These are phyloP conservation scores for Nicotiana attenuata DNA, from an alignment of 257 asterid genomes.

Conservation along the genomic window DNA sequence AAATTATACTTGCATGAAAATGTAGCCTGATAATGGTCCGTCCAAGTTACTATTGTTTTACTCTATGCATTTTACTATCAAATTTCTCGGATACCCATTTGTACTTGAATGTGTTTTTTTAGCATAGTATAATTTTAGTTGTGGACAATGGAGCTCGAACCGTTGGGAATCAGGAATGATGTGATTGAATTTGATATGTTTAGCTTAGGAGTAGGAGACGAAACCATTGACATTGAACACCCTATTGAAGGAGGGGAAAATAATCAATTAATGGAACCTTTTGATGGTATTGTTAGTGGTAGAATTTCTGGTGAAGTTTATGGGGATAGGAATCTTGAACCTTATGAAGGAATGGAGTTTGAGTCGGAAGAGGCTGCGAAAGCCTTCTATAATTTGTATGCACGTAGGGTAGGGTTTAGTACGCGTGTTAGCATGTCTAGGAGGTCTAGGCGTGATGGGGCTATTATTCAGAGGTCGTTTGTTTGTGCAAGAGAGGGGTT, in stretches of 20 bases:
- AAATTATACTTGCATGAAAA: neutral
- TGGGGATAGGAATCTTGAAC: slow-evolving; percentile 6
- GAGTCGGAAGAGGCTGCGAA: slow-evolving; percentile 13
- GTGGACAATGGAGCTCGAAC: slow-evolving; percentile 17
- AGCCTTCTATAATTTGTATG: slow-evolving; percentile 10
- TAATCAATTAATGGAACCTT: neutral
- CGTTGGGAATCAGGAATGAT: slow-evolving; percentile 16
- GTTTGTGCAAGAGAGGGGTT: slow-evolving; percentile 13
- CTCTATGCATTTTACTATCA: neutral
- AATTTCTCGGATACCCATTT: neutral
- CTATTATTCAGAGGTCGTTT: slow-evolving; percentile 14
- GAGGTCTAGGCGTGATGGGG: slow-evolving; percentile 13
- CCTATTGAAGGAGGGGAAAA: neutral
- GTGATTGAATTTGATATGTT: slow-evolving; percentile 18
- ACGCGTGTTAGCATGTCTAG: slow-evolving; percentile 11
- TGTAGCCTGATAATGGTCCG: neutral
- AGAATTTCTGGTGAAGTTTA: neutral
- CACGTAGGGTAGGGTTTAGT: slow-evolving; percentile 15
- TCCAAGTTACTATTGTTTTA: neutral
- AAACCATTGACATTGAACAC: slow-evolving; percentile 15
- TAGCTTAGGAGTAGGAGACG: slow-evolving; percentile 12
- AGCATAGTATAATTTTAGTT: neutral
- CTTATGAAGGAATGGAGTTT: slow-evolving; percentile 16
- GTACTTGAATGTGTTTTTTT: neutral
- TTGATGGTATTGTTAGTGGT: neutral